Conservation (phyloP, 2,329 filamentous ascomycete genomes). For the Aspergillus japonicus region DNA sequence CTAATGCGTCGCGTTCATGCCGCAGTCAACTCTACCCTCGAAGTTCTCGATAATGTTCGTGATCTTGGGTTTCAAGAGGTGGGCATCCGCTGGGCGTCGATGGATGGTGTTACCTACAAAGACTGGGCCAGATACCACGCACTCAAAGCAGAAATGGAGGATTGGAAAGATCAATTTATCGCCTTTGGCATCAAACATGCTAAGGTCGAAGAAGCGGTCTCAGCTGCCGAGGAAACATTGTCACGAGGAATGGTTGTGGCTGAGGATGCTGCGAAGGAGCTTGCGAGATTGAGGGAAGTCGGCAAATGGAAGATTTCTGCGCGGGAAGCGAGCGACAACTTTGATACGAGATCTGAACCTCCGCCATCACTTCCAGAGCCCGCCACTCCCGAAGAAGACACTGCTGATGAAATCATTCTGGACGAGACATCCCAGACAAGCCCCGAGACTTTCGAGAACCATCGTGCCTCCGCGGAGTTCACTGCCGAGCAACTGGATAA, state of each 20-base stretch:
- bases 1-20: conserved; percentile 67
- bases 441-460: neutral
- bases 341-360: conserved; percentile 60
- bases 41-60: conserved; percentile 77
- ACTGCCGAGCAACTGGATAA: neutral
- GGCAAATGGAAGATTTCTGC: conserved; percentile 79
- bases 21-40: conserved; percentile 76
- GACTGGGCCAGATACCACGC: conserved; percentile 96
- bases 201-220: conserved; percentile 66
- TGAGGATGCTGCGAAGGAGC: conserved; percentile 73
- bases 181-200: conserved; percentile 72
- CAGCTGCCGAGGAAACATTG: conserved; percentile 68
- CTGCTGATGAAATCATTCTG: conserved; percentile 13
- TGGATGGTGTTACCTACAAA: conserved; percentile 92
- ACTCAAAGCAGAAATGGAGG: conserved; percentile 75
- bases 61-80: conserved; percentile 86
- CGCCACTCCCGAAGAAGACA: conserved; percentile 8
- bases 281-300: conserved; percentile 77
- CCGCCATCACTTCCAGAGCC: conserved; percentile 34
- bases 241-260: conserved; percentile 78
- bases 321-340: conserved; percentile 73
- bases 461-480: neutral
- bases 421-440: neutral
- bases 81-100: conserved; percentile 92
- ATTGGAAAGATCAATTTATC: conserved; percentile 82